phyloP scores from a whole-genome alignment of 2,329 filamentous ascomycete species.

The Tolypocladium capitatum region DNA sequence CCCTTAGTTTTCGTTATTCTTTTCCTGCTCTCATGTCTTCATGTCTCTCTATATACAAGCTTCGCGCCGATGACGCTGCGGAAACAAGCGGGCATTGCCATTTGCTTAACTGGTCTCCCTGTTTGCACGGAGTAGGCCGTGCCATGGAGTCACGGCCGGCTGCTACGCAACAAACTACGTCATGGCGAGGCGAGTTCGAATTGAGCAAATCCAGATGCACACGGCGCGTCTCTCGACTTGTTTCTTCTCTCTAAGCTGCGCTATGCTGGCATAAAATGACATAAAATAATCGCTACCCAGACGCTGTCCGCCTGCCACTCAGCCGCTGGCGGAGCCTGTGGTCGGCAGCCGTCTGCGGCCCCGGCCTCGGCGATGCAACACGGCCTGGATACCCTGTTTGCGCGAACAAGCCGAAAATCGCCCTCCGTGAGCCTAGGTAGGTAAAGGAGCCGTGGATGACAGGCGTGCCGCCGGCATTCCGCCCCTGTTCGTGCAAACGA shows the following conservation, averaged over 20 bases:
- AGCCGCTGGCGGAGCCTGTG: neutral
- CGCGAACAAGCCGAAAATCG: neutral
- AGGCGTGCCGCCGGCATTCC: neutral
- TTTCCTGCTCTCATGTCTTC: neutral
- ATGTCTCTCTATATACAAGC: neutral
- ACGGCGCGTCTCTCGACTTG: neutral
- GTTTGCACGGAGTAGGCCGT: too few species aligned
- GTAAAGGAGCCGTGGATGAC: neutral
- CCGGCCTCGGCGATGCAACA: neutral
- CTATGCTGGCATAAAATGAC: slow-evolving; percentile 8
- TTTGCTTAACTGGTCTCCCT: neutral
- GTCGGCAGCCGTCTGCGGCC: neutral
- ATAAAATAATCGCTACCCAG: slow-evolving; percentile 7
- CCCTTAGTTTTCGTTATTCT: neutral
- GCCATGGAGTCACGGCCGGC: neutral
- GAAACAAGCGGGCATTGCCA: neutral
- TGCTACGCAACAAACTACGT: neutral
- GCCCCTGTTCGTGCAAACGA: neutral
- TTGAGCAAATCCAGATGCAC: neutral
- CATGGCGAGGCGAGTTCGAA: neutral
- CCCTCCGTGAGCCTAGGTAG: neutral
- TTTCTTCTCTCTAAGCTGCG: slow-evolving; percentile 5
- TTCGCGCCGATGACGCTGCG: neutral
- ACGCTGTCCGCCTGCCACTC: neutral
- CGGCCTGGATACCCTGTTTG: neutral